Evolutionary conservation across 345 rosid genomes (phyloP).

Genomic region (Citrus trifoliata): DNA sequence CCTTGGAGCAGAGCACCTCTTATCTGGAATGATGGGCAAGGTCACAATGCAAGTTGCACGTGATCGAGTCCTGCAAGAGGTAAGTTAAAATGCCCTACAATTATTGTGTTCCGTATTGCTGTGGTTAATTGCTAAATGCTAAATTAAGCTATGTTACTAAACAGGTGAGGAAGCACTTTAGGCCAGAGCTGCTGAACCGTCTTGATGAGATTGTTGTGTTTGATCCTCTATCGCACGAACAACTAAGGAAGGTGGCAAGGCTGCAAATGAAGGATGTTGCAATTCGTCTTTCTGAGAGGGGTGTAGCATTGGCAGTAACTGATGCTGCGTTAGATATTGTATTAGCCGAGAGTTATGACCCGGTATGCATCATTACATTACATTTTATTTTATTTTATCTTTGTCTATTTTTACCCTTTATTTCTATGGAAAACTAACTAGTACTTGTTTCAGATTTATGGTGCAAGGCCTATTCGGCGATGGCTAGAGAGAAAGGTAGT

Average conservation of each 20-base stretch:
- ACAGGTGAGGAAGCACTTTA: conserved; percentile 74
- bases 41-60: conserved; percentile 79
- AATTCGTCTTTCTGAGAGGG: conserved; percentile 74
- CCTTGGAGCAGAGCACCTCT: conserved; percentile 85
- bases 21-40: conserved; percentile 69
- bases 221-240: conserved; percentile 90
- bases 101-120: not conserved
- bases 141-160: not conserved
- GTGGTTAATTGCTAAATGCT: not conserved
- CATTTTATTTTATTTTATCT: not conserved
- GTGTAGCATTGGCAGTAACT: conserved; percentile 78
- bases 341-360: conserved; percentile 75
- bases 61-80: conserved; percentile 81
- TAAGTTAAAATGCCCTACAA: not conserved
- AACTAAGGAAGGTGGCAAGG: conserved; percentile 73
- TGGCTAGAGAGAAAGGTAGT: conserved; percentile 97
- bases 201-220: conserved; percentile 89
- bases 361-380: conserved; percentile 42
- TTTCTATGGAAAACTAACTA: not conserved
- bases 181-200: conserved; percentile 85
- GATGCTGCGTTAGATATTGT: conserved; percentile 76
- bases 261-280: conserved; percentile 90
- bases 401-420: accelerated
- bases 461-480: conserved; percentile 88
- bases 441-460: conserved; percentile 55